Base-by-base conservation (phyloP, 139 green algal genomes). In the Deuterostichococcus epilithicus region DNA sequence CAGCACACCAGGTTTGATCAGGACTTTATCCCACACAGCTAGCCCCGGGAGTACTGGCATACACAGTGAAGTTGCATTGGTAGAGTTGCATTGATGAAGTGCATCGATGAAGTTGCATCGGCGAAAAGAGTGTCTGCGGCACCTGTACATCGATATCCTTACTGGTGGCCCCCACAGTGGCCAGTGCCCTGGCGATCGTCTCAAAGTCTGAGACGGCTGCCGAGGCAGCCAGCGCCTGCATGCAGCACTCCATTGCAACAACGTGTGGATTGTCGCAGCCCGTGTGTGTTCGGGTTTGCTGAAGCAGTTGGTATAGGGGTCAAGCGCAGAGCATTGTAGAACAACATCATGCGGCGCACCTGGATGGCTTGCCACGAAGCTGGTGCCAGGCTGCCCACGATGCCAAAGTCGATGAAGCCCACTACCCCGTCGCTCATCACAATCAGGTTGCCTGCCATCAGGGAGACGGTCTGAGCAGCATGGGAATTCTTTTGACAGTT, bases 341-440 rank as follows among this genome's bases (percentile, higher is more conserved):
- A n/a, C n/a, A n/a, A n/a, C n/a, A n/a, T n/a, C n/a, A n/a, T 52
- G 13, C 42, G 8, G 8, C 42, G 3, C 52, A 63, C 52, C 52
- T 63, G 52, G 52, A 63, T 63, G 36, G 81, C 72, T 39, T 38
- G 60, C 70, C 77, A 91, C 1, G 80, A 90, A 18, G 35, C n/a
- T 3, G 82, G 76, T 22, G 83, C 83, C 59, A 98, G 90, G 36
- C 84, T 80, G 37, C 94, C 95, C 39, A 98, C 96, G 73, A 98
- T 98, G 67, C 95, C 94, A 87, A 97, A 98, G 76, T 98, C 94
- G 58, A 97, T 92, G 86, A 97, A 97, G 26, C 81, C 91, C 13
- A 96, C 89, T n/a, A n/a, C n/a, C n/a, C 84, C 81, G 47, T 90
- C 86, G 3, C 47, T 58, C 59, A 98, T 83, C 70, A 97, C 96